Evolutionary conservation across 2,329 filamentous ascomycete genomes (phyloP).

Genomic region (Alternaria brassicae): DNA sequence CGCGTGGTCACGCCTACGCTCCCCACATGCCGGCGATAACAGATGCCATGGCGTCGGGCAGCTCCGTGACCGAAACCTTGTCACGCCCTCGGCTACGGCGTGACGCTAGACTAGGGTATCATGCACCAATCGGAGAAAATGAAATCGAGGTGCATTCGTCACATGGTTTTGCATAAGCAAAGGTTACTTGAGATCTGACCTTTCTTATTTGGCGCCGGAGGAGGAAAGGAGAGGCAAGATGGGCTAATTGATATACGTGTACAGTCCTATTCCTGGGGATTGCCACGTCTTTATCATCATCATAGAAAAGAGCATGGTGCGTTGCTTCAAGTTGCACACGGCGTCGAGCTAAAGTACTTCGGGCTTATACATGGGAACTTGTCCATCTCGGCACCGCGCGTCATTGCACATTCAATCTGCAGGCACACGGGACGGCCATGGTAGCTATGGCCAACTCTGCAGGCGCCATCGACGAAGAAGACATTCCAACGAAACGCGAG

Average conservation of each 20-base stretch:
- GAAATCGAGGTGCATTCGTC: conserved; percentile 2
- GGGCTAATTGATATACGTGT: conserved; percentile 2
- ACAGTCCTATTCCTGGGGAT: background rate
- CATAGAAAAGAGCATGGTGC: background rate
- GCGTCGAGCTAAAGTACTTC: background rate
- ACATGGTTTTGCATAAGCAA: background rate
- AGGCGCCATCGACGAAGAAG: conserved; percentile 25
- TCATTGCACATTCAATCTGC: conserved; percentile 20
- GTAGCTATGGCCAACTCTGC: conserved; percentile 29
- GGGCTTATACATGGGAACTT: background rate
- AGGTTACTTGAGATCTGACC: background rate
- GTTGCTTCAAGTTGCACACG: background rate
- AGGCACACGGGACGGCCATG: conserved; percentile 7
- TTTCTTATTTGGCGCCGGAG: conserved; percentile 4
- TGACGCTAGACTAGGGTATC: conserved; percentile 1
- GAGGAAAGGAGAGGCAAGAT: background rate
- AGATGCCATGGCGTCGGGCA: conserved; percentile 13
- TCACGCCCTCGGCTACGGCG: conserved; percentile 1
- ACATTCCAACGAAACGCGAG: conserved; percentile 31
- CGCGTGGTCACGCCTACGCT: conserved; percentile 3
- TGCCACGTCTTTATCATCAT: background rate
- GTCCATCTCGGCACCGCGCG: conserved; percentile 3
- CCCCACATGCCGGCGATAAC: conserved; percentile 18
- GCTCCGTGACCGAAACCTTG: conserved; percentile 13
- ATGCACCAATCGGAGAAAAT: conserved; percentile 17